Conservation (phyloP, 257 asterid genomes). For the Ligustrum vulgare region DNA sequence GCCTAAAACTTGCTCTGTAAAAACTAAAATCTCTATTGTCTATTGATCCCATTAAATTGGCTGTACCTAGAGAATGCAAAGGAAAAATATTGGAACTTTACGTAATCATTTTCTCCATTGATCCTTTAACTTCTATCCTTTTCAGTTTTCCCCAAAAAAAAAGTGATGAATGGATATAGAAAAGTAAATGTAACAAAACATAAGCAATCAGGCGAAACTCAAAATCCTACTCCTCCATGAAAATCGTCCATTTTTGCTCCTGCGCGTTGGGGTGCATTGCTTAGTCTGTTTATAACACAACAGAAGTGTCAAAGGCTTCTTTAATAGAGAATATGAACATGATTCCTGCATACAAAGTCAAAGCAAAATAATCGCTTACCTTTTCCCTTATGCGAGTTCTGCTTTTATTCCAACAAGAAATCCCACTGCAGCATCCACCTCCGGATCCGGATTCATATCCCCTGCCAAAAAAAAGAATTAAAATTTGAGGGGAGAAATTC, state of each 20-base stretch:
- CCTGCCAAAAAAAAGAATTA: slow-evolving; percentile 48
- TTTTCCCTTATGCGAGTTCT: slow-evolving; percentile 60
- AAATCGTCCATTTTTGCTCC: slow-evolving; percentile 47
- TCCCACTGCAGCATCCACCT: slow-evolving; percentile 69
- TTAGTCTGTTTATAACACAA: slow-evolving; percentile 35
- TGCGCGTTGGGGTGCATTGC: slow-evolving; percentile 54
- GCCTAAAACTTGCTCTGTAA: not conserved
- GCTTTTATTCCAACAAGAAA: slow-evolving; percentile 80
- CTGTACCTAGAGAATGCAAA: slow-evolving; percentile 25
- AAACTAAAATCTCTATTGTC: not conserved
- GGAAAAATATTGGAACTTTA: slow-evolving; percentile 33
- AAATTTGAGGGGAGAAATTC: no score
- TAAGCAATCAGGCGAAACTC: slow-evolving; percentile 12
- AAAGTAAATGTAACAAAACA: slow-evolving; percentile 19
- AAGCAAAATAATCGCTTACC: slow-evolving; percentile 3
- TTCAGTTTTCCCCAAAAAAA: not conserved
- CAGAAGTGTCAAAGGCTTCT: not conserved
- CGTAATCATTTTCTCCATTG: slow-evolving; percentile 23
- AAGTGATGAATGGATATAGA: slow-evolving; percentile 27
- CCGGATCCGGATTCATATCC: slow-evolving; percentile 91
- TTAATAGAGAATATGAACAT: not conserved
- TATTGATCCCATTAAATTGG: slow-evolving; percentile 21
- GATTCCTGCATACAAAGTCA: not conserved
- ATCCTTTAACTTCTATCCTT: not conserved
- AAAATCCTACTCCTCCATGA: slow-evolving; percentile 35